Conservation (phyloP, 2,329 filamentous ascomycete species). For the Arthrobotrys megalospora region DNA sequence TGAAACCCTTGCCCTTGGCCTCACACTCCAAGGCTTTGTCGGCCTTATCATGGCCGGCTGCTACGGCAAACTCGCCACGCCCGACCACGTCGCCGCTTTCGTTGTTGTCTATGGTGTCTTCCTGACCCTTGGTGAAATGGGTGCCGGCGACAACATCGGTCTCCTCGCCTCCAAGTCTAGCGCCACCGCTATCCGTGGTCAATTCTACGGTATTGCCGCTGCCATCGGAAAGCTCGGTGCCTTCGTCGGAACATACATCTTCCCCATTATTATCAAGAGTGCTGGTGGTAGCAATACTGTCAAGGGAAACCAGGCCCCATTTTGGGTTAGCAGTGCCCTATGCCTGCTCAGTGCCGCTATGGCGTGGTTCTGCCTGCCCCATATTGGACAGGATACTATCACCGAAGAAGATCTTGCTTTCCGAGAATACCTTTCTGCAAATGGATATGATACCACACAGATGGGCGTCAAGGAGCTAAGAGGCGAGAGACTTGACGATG, state of each 20-base stretch:
- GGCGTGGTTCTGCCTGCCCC: slow-evolving; percentile 78
- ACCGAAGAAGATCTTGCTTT: slow-evolving; percentile 82
- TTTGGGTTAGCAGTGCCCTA: slow-evolving; percentile 84
- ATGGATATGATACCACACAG: slow-evolving; percentile 81
- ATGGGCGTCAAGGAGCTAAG: slow-evolving; percentile 68
- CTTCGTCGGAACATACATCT: slow-evolving; percentile 87
- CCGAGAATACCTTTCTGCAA: slow-evolving; percentile 78
- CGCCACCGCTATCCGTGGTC: slow-evolving; percentile 87
- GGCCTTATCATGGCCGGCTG: slow-evolving; percentile 76
- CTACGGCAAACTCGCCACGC: slow-evolving; percentile 78
- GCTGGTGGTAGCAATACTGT: slow-evolving; percentile 73
- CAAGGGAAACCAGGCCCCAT: slow-evolving; percentile 84
- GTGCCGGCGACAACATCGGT: slow-evolving; percentile 92
- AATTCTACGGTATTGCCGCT: slow-evolving; percentile 81
- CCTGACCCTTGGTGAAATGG: slow-evolving; percentile 82
- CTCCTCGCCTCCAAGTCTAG: slow-evolving; percentile 88
- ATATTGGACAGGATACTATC: slow-evolving; percentile 89
- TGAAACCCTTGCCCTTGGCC: slow-evolving; percentile 79
- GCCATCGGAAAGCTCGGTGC: slow-evolving; percentile 83
- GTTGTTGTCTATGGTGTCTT: slow-evolving; percentile 86
- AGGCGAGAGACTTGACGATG: slow-evolving; percentile 49
- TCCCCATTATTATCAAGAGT: slow-evolving; percentile 78
- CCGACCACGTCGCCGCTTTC: slow-evolving; percentile 79
- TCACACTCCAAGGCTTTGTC: slow-evolving; percentile 80
- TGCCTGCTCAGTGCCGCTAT: slow-evolving; percentile 82